Base-by-base conservation (phyloP, 768 basidiomycete genomes). In the Auricularia cornea region DNA sequence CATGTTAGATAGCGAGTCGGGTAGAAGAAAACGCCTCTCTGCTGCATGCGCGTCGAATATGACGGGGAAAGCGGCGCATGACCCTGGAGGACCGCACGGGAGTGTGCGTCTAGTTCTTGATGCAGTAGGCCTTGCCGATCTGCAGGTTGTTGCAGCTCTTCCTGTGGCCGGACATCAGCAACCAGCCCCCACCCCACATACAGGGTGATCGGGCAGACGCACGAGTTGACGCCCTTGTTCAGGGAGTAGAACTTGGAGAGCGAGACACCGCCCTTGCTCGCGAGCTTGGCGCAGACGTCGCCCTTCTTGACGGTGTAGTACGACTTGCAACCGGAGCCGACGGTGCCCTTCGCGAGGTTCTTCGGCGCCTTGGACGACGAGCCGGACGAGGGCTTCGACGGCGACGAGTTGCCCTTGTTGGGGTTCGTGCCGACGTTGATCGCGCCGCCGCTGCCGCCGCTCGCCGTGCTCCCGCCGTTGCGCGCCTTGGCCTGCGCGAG, bases 221-320 rank as follows among this genome's bases (percentile, higher is more conserved):
- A 57, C 30, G 12, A n/a, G 54, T 57, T 26, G 28, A 57, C 30
- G 26, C 54, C 54, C 26, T 31, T 57, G 54, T 57, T 57, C 26
- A 57, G 54, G 54, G 26, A n/a, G 28, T 29, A 57, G 54, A 57
- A 57, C 28, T 28, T 29, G 2, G 54, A 57, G 28, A 57, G 26
- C 54, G 54, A 57, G 30, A 57, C 20, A 20, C 54, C 30, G 30
- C 54, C 54, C 26, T 57, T 57, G 26, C 28, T 57, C 26, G 54
- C 23, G 28, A 57, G 30, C 54, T 57, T 57, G 18, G 26, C 26
- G 54, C 54, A 57, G 54, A 57, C 28, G 30, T 57, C 54, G 54
- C 54, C 54, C 54, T 57, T 57, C 54, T 57, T 57, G 54, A 57
- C 54, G 54, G 54, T 57, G 28, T 57, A 30, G 54, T 57, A 57